Conservation (phyloP, 345 rosid genomes). For the Mangifera indica region DNA sequence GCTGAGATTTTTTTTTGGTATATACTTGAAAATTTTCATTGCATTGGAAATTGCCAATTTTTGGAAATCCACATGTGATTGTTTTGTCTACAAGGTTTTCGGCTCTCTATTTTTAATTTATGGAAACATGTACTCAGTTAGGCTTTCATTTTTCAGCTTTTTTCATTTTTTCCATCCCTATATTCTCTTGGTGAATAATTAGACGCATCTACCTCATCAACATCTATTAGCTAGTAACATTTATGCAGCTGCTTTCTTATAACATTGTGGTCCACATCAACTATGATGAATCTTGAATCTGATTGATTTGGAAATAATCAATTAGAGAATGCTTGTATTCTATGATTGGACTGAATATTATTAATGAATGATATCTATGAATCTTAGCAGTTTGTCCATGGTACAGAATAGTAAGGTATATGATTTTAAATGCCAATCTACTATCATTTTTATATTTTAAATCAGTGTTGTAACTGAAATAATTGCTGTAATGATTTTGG, state of each 20-base stretch:
- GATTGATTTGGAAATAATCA: not conserved
- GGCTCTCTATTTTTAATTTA: not conserved
- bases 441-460: not conserved
- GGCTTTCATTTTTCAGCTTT: not conserved
- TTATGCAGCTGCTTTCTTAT: not conserved
- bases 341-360: not conserved
- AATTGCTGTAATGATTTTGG: conserved; percentile 16
- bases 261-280: conserved; percentile 4
- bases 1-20: not conserved
- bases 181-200: not conserved
- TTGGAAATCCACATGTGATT: not conserved
- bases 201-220: not conserved
- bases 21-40: too few relatives aligned
- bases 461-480: conserved; percentile 4
- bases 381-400: not conserved
- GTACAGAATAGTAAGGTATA: conserved; percentile 4
- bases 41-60: not conserved
- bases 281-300: conserved; percentile 1
- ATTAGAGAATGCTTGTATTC: not conserved
- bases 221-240: not conserved
- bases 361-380: not conserved
- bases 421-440: conserved; percentile 5
- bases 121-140: not conserved
- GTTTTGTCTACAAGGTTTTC: not conserved
- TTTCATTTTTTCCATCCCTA: not conserved